Base-by-base conservation (phyloP, 2,329 filamentous ascomycete species). In the Nothomitra cinnamomea region DNA sequence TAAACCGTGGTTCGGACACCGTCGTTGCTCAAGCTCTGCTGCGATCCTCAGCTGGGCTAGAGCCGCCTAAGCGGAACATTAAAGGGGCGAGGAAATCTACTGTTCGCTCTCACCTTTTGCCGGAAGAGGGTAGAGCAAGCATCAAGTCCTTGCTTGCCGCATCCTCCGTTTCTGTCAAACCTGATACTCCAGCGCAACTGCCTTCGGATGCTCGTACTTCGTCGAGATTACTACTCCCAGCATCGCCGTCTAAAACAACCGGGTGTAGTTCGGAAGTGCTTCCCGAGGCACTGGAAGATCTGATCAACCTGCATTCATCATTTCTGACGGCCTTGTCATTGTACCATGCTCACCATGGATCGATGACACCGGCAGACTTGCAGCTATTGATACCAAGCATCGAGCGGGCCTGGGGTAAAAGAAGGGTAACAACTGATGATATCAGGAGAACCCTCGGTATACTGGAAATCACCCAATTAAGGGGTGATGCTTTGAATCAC, bases 341-440 rank as follows among this genome's bases (percentile, higher is more conserved):
- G 8, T 82, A 87, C 61, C 75, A 79, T 56, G 81, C 81, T 1
- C 83, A 89, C 66, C 79, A 83, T 64, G 80, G 82, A 56, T 68
- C 70, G 28, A 70, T 73, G 48, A 72, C 77, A 0, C 80, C 85
- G 0, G 76, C 80, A 22, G 82, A 87, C 60, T 65, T 87, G 45
- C 70, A 73, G 36, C 69, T 72, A 28, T 71, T 88, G 36, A 72
- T 76, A 35, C 78, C 78, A 8, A 74, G 79, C 54, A 71, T 86
- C 41, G 77, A 82, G 12, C 75, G 79, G 58, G 70, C 81, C 38
- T 89, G 84, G 84, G 82, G 83, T 56, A 87, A 84, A 67, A 75
- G 83, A 32, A 73, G 73, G 54, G 82, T 87, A 15, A 76, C 72
- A 0, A 67, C 76, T 0, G 76, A 79, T 41, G 84, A 89, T 60